Evolutionary conservation across 176 grass and related monocot species (phyloP).

Genomic region (Aegilops tauschii): DNA sequence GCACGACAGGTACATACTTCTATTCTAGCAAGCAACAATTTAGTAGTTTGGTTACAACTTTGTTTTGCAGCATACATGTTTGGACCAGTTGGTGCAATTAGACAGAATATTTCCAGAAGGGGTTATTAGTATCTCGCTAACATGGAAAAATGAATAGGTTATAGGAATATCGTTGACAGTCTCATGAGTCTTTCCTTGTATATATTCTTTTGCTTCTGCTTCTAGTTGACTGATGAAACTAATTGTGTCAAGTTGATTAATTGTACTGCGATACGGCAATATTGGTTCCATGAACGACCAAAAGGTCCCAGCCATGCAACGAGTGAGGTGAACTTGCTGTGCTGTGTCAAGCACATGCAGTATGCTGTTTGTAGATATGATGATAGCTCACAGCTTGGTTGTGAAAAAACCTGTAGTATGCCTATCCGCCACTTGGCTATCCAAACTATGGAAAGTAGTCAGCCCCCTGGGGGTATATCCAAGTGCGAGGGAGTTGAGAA

Average conservation of each 20-base stretch:
- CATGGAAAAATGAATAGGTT: not conserved
- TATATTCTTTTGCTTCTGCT: not conserved
- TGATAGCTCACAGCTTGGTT: not conserved
- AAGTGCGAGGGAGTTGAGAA: not conserved
- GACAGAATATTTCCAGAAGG: not conserved
- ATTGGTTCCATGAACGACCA: not conserved
- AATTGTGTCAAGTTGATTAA: not conserved
- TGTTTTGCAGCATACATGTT: no score
- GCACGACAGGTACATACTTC: slow-evolving; percentile 64
- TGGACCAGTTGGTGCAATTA: not conserved
- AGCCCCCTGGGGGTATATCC: not conserved
- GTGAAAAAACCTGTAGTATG: not conserved
- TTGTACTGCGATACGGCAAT: not conserved
- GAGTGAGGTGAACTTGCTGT: not conserved
- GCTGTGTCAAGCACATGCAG: not conserved
- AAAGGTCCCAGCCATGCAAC: not conserved
- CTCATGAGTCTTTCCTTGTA: not conserved
- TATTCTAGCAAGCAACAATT: not conserved
- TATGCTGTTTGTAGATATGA: not conserved
- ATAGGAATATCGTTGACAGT: not conserved
- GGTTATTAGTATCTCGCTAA: not conserved
- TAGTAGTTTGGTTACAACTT: not conserved
- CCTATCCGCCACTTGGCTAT: not conserved
- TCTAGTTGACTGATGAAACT: not conserved
- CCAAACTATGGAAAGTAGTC: not conserved